Evolutionary conservation across 1,284 basidiomycete species (phyloP), one percentile per base, ranked within the genome.

Genomic region (Grifola frondosa): DNA sequence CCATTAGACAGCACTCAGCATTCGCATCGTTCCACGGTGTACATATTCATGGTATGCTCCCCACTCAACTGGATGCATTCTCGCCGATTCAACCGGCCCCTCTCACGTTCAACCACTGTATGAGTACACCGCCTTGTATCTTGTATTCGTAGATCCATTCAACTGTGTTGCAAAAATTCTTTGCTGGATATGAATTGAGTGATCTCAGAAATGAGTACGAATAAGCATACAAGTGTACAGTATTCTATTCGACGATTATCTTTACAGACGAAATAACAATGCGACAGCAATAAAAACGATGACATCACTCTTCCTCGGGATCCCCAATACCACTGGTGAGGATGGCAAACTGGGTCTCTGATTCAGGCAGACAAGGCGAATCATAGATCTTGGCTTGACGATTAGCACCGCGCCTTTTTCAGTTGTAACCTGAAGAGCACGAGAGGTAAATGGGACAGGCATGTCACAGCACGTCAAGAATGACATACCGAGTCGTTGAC

Each of bases 311-410:
- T 62, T 95, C 93, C 59, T 94, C 91, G 2, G 93, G 92, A 59
- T 96, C 92, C 6, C 89, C 90, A 48, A 96, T 91, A 54, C 93
- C 93, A 57, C 88, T 84, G 12, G 80, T 69, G 45, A 91, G 83
- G 65, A 99, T 99, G 22, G 93, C 90, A 64, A 98, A 99, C 50
- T 91, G 88, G 3, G 89, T 93, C 63, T 99, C 96, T 46, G 91
- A 92, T 67, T 99, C 97, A 6, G 97, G 97, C 30, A 99, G 74
- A 68, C 95, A 98, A 1, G 97, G 97, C 6, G 94, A 97, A 69
- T 99, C 97, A 50, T 97, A 96, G 52, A 99, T 96, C 68, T 95
- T 96, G 70, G 94, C 97, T 35, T 93, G 87, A 53, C 97, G 88
- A 39, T 91, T 95, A 48, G 91, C 88, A 8, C 90, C 97, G 28